Evolutionary conservation across 768 basidiomycete genomes (phyloP).

Genomic region (Boletellus ananas): DNA sequence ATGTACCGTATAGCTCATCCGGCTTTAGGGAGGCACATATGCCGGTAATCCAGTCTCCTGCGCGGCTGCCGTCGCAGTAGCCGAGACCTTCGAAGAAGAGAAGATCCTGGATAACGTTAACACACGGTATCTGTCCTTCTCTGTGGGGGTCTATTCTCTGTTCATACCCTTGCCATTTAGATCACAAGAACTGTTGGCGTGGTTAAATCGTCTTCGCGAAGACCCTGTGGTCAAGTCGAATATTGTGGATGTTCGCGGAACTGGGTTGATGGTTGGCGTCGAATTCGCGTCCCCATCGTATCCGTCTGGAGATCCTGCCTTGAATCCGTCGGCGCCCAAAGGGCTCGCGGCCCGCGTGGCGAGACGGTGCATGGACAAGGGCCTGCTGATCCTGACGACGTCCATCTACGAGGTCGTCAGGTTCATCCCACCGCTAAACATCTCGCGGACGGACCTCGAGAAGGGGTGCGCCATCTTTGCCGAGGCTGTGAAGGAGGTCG

Average conservation of each 20-base stretch:
- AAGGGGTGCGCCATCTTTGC: constrained; percentile 64
- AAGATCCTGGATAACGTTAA: constrained; percentile 79
- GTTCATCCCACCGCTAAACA: constrained; percentile 91
- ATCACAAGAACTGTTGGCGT: constrained; percentile 66
- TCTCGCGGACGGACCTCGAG: constrained; percentile 68
- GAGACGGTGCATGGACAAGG: constrained; percentile 80
- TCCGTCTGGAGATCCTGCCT: constrained; percentile 46
- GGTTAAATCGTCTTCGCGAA: constrained; percentile 54
- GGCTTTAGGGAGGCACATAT: constrained; percentile 74
- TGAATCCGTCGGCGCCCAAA: constrained; percentile 36
- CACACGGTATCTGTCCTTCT: constrained; percentile 46
- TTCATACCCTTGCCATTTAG: constrained; percentile 32
- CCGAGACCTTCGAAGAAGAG: constrained; percentile 73
- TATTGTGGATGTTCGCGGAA: constrained; percentile 85
- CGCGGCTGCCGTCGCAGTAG: constrained; percentile 84
- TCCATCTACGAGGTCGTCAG: constrained; percentile 83
- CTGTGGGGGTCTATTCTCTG: neutral
- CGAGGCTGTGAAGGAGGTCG: constrained; percentile 68
- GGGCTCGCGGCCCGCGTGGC: constrained; percentile 68
- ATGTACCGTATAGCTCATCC: constrained; percentile 5
- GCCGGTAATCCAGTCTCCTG: constrained; percentile 91
- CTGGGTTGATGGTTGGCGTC: constrained; percentile 85
- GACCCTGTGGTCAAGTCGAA: constrained; percentile 48
- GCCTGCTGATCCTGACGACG: constrained; percentile 84
- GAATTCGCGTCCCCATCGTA: constrained; percentile 69